Percentiles rank a stretch among this genome's conserved stretches.
Conservation (phyloP, 345 rosid genomes). For the Populus euphratica region DNA sequence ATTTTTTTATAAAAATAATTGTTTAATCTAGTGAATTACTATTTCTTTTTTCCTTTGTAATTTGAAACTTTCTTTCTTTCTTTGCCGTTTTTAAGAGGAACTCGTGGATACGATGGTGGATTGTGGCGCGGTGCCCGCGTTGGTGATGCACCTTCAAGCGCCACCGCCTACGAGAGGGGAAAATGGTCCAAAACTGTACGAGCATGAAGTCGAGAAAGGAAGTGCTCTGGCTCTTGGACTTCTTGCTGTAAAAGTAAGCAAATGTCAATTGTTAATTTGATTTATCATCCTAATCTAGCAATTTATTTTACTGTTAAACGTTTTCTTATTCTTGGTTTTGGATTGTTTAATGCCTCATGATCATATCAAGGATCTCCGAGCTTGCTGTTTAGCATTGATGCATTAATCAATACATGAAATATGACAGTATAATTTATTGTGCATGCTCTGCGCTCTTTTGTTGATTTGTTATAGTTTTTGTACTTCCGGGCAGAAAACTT, state of each 20-base stretch:
- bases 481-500: too few relatives aligned
- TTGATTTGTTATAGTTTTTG: too few relatives aligned
- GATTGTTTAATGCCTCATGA: neutral
- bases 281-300: neutral
- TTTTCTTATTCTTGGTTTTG: neutral
- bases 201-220: slow-evolving; percentile 57
- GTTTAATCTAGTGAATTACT: neutral
- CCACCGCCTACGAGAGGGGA: slow-evolving; percentile 16
- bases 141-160: slow-evolving; percentile 47
- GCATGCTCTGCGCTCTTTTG: too few relatives aligned
- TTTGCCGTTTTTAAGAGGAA: slow-evolving; percentile 35
- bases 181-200: slow-evolving; percentile 14
- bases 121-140: slow-evolving; percentile 57
- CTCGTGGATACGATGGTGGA: slow-evolving; percentile 49
- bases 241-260: slow-evolving; percentile 50
- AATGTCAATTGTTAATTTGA: neutral
- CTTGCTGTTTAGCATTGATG: neutral
- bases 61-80: neutral
- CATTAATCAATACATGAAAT: neutral
- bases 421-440: neutral
- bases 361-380: neutral
- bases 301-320: neutral
- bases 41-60: neutral
- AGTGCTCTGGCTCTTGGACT: slow-evolving; percentile 59
- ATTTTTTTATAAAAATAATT: neutral